Conservation (phyloP, 1,284 basidiomycete genomes). For the Wallemia mellicola region DNA sequence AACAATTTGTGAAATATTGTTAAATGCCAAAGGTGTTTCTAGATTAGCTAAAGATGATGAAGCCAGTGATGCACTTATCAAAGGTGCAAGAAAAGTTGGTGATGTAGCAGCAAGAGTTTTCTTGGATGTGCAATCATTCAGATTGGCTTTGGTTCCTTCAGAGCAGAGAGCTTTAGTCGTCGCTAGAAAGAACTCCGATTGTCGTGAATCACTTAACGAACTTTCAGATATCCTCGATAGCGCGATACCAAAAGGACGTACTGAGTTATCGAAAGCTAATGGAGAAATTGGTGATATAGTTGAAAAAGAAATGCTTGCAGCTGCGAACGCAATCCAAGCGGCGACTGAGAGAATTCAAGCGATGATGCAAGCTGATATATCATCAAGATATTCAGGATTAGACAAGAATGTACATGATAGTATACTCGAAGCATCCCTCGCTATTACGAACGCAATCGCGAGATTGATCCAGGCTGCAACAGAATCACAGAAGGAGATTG, state of each 20-base stretch:
- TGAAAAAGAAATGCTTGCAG: conserved; percentile 80
- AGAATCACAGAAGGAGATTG: conserved; percentile 92
- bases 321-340: conserved; percentile 71
- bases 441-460: conserved; percentile 80
- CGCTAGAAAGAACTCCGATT: conserved; percentile 64
- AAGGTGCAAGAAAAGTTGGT: conserved; percentile 56
- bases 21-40: conserved; percentile 83
- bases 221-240: conserved; percentile 64
- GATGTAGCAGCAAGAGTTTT: conserved; percentile 74
- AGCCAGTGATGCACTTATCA: conserved; percentile 60
- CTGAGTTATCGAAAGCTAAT: conserved; percentile 40
- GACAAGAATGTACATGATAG: conserved; percentile 95
- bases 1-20: conserved; percentile 61
- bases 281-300: conserved; percentile 92
- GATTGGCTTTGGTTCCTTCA: conserved; percentile 22
- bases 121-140: conserved; percentile 83
- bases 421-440: conserved; percentile 71
- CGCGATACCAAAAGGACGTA: conserved; percentile 58
- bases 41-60: conserved; percentile 73
- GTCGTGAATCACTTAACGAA: conserved; percentile 45
- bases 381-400: conserved; percentile 50
- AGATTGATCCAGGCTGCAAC: conserved; percentile 87
- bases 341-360: conserved; percentile 70
- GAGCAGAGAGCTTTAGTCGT: conserved; percentile 65
- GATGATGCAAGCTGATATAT: conserved; percentile 62